Conservation (phyloP, 2,329 filamentous ascomycete genomes). For the Pseudogymnoascus sp. region DNA sequence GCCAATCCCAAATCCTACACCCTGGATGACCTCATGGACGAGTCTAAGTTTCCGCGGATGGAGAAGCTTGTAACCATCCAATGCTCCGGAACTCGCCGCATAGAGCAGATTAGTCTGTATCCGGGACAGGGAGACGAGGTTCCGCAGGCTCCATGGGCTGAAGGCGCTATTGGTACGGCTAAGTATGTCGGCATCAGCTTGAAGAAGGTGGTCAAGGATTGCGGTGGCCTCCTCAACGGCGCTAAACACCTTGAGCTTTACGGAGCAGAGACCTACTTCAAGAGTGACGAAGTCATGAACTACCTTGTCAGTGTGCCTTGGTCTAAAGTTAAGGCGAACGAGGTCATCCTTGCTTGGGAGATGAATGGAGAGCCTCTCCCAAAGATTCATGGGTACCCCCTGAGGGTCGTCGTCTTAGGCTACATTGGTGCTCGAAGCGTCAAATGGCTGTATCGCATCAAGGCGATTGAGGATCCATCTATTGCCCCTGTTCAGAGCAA, state of each 20-base stretch:
- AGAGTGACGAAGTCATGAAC: constrained; percentile 57
- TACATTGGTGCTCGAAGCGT: constrained; percentile 60
- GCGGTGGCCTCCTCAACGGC: constrained; percentile 50
- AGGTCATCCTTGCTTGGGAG: constrained; percentile 58
- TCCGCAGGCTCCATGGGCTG: constrained; percentile 46
- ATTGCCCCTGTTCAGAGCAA: constrained; percentile 56
- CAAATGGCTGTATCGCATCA: constrained; percentile 61
- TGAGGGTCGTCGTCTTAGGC: constrained; percentile 56
- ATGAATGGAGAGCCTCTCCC: constrained; percentile 61
- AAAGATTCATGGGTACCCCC: constrained; percentile 58
- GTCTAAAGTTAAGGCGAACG: constrained; percentile 58
- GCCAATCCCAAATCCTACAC: constrained; percentile 50
- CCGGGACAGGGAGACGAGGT: constrained; percentile 60
- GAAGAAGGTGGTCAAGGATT: constrained; percentile 64
- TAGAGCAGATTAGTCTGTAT: constrained; percentile 60
- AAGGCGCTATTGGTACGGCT: constrained; percentile 62
- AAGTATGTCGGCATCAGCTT: constrained; percentile 56
- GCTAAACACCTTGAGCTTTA: constrained; percentile 61
- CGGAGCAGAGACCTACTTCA: constrained; percentile 68
- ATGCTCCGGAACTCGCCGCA: constrained; percentile 60
- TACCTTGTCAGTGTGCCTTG: constrained; percentile 61
- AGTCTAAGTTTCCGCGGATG: constrained; percentile 51
- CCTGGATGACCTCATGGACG: constrained; percentile 53
- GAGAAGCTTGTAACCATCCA: constrained; percentile 55
- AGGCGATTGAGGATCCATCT: constrained; percentile 49